Conservation (phyloP, 1,284 basidiomycete genomes). For the Trichosporon coremiiforme region DNA sequence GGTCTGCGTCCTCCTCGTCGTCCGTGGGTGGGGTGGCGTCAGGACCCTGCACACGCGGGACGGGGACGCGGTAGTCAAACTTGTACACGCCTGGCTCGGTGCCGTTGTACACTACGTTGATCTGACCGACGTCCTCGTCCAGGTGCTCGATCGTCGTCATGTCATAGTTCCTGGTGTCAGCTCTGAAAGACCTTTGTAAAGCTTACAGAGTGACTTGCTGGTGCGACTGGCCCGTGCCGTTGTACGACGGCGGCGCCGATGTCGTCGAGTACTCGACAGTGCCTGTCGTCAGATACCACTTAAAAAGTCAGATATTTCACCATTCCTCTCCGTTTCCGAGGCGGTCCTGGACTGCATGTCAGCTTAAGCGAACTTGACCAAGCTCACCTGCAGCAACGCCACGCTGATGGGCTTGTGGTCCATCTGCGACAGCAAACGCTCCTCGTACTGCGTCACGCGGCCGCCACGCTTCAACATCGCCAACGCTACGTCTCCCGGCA, state of each 20-base stretch:
- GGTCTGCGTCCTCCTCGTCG: neutral
- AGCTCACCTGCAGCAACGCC: conserved; percentile 9
- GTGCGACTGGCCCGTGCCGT: conserved; percentile 18
- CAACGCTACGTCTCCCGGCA: conserved; percentile 70
- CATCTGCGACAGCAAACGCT: conserved; percentile 59
- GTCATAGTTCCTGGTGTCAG: conserved; percentile 60
- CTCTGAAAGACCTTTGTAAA: neutral
- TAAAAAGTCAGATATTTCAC: neutral
- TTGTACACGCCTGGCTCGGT: neutral
- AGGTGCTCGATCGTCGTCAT: conserved; percentile 81
- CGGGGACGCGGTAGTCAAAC: conserved; percentile 3
- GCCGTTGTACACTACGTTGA: conserved; percentile 6
- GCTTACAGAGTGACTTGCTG: conserved; percentile 65
- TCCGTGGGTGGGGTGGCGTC: neutral
- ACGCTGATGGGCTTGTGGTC: conserved; percentile 12
- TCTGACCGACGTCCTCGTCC: conserved; percentile 52
- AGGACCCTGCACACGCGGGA: neutral
- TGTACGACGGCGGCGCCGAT: conserved; percentile 28
- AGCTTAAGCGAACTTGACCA: neutral
- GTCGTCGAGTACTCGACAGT: conserved; percentile 7
- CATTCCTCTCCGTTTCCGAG: neutral
- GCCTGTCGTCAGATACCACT: conserved; percentile 29
- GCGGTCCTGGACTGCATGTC: neutral
- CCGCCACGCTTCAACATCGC: conserved; percentile 64
- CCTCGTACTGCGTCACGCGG: conserved; percentile 63